phyloP scores from a whole-genome alignment of 2,329 filamentous ascomycete species.

The Mariannaea sp. region DNA sequence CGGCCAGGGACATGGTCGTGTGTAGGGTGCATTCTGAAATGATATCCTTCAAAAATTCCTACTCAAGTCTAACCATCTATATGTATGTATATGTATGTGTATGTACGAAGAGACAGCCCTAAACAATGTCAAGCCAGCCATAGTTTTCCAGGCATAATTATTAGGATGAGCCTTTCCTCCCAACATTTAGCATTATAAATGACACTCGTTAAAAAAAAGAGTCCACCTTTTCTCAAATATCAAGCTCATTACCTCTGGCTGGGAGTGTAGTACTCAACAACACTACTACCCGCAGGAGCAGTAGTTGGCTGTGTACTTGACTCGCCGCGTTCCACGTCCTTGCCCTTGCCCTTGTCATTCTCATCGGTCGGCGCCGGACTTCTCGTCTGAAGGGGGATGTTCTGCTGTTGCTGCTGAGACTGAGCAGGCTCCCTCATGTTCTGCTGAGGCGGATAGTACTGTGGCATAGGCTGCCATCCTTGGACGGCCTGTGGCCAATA shows the following conservation, averaged over 20 bases:
- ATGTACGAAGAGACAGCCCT: no score
- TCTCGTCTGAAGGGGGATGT: conserved; percentile 30
- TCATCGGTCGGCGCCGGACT: conserved; percentile 6
- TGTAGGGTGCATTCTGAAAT: background rate
- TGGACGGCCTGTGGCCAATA: conserved; percentile 39
- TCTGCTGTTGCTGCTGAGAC: conserved; percentile 22
- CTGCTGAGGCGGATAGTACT: conserved; percentile 18
- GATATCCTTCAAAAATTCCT: background rate
- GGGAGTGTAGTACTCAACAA: conserved; percentile 20
- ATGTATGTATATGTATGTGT: background rate
- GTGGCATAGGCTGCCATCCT: conserved; percentile 41
- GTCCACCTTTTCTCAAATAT: background rate
- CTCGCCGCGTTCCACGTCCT: conserved; percentile 4
- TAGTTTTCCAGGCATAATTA: background rate
- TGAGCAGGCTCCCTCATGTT: background rate
- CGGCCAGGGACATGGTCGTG: background rate
- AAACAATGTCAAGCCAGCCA: no score
- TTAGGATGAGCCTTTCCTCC: background rate
- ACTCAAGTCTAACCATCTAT: background rate
- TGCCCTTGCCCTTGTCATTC: conserved; percentile 13
- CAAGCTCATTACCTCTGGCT: background rate
- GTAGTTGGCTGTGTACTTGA: conserved; percentile 10
- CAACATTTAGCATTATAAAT: conserved; percentile 7
- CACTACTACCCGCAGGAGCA: background rate
- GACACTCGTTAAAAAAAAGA: background rate